Base-by-base conservation (phyloP, 768 basidiomycete species). In the Lyophyllum semitale region DNA sequence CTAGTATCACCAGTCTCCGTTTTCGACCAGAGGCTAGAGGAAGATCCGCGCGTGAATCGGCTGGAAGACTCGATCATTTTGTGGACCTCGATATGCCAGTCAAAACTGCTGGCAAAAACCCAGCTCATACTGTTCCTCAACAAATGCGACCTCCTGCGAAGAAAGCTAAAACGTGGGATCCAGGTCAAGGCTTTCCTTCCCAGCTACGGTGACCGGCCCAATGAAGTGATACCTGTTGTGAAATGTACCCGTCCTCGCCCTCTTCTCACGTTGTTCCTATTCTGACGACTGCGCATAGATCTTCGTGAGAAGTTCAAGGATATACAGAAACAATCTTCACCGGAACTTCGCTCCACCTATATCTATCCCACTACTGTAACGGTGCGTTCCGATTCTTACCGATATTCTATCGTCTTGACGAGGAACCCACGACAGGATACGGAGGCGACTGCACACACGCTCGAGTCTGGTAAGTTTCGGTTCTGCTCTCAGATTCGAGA, bases 1-100 rank as follows among this genome's bases (percentile, higher is more conserved):
- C 4, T 51, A 78, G 77, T 93, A 20, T 86, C 88, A 1, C 91
- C 91, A 8, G 80, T 93, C 40, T 90, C 88, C 17, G 88, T 87
- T 44, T 93, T 92, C 59, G 89, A 93, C 66, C 87, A 92, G 65
- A 74, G 79, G 15, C 73, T 89, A 0, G 78, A 84, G 54, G 89
- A 92, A 70, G 89, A 91, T 65, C 73, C 75, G 6, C 75, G 77
- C 25, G 82, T 90, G 50, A 91, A 91, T 64, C 81, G 89, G 11
- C 74, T 91, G 23, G 85, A 90, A 63, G 89, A 91, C 68, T 87
- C 87, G 0, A 81, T 87, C 47, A 76, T 83, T 37, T 73, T 90
- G 13, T 91, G 89, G 89, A 85, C 81, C 46, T 78, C 82, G 9
- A 82, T 91, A 57, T 86, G 86, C 65, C 79, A 81, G 33, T 84